Conservation (phyloP, 1,284 basidiomycete genomes). For the Rhodotorula sp. region DNA sequence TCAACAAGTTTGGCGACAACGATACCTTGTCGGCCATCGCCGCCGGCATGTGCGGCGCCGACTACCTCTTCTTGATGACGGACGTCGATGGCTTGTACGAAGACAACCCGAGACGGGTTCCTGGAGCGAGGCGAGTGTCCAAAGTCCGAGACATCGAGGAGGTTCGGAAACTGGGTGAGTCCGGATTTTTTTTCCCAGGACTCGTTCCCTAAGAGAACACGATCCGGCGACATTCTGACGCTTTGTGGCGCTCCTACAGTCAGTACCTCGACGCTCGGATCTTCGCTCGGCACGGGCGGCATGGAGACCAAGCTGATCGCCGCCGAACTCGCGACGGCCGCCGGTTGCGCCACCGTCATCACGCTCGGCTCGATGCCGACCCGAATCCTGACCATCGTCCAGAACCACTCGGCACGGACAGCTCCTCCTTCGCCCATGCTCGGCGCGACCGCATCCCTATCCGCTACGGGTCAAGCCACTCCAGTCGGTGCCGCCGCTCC, state of each 20-base stretch:
- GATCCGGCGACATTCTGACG: background rate
- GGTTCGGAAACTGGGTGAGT: conserved; percentile 72
- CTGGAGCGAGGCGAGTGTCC: conserved; percentile 73
- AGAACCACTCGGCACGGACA: conserved; percentile 56
- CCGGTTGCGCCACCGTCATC: conserved; percentile 92
- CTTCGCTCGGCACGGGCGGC: conserved; percentile 90
- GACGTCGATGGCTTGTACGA: conserved; percentile 97
- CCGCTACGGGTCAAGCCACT: background rate
- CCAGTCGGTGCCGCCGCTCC: background rate
- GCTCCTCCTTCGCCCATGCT: conserved; percentile 3
- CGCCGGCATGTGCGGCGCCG: conserved; percentile 93
- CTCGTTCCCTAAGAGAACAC: conserved; percentile 16
- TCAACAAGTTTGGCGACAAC: conserved; percentile 91
- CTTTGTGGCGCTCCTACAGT: conserved; percentile 56
- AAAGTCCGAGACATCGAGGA: conserved; percentile 77
- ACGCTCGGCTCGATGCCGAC: conserved; percentile 75
- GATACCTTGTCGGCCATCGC: conserved; percentile 97
- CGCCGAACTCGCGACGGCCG: conserved; percentile 92
- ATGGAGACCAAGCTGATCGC: conserved; percentile 99
- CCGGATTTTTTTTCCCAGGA: too few relatives aligned
- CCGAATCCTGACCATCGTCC: conserved; percentile 77
- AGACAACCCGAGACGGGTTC: conserved; percentile 87
- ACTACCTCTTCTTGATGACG: conserved; percentile 93
- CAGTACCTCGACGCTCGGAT: conserved; percentile 85
- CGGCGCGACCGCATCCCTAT: conserved; percentile 12